A percentile compares a stretch with the other conserved stretches of the same genome.
These are phyloP conservation scores for Diutina ranongensis DNA, from an alignment of 1,139 yeast genomes.

Conservation along the genomic window DNA sequence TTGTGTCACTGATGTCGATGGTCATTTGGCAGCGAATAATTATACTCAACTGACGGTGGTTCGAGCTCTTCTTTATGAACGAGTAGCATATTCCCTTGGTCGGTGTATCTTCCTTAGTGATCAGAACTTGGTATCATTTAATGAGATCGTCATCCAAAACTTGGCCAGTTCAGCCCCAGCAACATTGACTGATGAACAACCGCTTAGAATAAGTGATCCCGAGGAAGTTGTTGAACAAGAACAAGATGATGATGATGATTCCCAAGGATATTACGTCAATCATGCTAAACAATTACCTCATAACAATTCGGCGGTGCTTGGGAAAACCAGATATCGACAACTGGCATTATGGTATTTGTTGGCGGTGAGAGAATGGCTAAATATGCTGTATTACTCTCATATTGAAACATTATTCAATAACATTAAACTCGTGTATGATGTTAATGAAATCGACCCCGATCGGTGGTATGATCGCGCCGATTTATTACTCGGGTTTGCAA, in stretches of 20 bases:
- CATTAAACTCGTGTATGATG: slow-evolving; percentile 4
- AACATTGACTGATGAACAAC: slow-evolving; percentile 9
- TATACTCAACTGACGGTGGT: slow-evolving; percentile 26
- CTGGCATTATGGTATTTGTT: slow-evolving; percentile 71
- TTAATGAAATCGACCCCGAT: not conserved
- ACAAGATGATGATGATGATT: slow-evolving; percentile 12
- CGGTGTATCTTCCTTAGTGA: slow-evolving; percentile 16
- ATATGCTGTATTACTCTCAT: slow-evolving; percentile 19
- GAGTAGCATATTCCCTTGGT: slow-evolving; percentile 30
- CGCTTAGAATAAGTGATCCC: slow-evolving; percentile 6
- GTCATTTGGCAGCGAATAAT: slow-evolving; percentile 21
- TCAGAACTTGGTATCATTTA: slow-evolving; percentile 8
- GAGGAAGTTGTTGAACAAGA: slow-evolving; percentile 6
- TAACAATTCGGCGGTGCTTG: slow-evolving; percentile 28
- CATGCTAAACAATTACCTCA: slow-evolving; percentile 25
- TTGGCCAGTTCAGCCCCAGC: slow-evolving; percentile 11
- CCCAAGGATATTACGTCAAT: slow-evolving; percentile 24
- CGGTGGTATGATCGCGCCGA: slow-evolving; percentile 5
- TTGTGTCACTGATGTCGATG: slow-evolving; percentile 27
- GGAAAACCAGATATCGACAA: slow-evolving; percentile 55
- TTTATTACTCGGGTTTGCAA: slow-evolving; percentile 2
- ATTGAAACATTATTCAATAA: slow-evolving; percentile 6
- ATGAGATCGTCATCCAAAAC: slow-evolving; percentile 6
- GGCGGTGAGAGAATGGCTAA: slow-evolving; percentile 66
- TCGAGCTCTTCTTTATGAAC: slow-evolving; percentile 28